These are phyloP conservation scores for Avena eriantha DNA, from an alignment of 176 grass and related monocot genomes.

Conservation along the genomic window DNA sequence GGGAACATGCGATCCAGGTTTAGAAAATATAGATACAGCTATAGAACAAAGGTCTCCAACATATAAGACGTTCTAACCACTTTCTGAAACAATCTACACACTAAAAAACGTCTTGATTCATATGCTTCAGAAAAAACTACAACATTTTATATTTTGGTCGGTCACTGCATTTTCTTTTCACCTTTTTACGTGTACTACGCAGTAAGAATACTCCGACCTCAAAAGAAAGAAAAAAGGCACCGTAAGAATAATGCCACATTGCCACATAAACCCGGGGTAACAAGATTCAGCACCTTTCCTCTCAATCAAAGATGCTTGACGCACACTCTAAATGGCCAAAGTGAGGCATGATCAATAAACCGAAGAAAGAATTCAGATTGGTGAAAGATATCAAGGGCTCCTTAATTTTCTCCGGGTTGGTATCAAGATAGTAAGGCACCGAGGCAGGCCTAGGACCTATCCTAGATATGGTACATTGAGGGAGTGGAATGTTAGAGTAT, in stretches of 20 bases:
- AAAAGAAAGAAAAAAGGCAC: no score
- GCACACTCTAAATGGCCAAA: not conserved
- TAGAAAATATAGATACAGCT: not conserved
- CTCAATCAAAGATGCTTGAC: not conserved
- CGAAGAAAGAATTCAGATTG: not conserved
- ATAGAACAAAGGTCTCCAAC: not conserved
- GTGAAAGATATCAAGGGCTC: not conserved
- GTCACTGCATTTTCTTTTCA: not conserved
- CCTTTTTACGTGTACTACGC: not conserved
- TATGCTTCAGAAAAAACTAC: no score
- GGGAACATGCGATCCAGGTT: not conserved
- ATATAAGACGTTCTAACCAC: no score
- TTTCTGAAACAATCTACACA: no score
- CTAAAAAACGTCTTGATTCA: no score
- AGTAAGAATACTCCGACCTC: no score
- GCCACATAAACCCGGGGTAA: not conserved
- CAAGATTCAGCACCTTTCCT: not conserved
- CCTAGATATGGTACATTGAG: not conserved
- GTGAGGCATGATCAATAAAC: not conserved
- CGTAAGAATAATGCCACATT: not conserved
- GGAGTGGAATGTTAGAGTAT: no score
- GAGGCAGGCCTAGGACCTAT: not conserved
- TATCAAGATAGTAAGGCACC: not conserved
- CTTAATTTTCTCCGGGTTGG: slow-evolving; percentile 2
- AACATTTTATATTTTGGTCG: not conserved